Evolutionary conservation across 23 red algal species (phyloP).

Genomic region (Pyropia haitanensis): DNA sequence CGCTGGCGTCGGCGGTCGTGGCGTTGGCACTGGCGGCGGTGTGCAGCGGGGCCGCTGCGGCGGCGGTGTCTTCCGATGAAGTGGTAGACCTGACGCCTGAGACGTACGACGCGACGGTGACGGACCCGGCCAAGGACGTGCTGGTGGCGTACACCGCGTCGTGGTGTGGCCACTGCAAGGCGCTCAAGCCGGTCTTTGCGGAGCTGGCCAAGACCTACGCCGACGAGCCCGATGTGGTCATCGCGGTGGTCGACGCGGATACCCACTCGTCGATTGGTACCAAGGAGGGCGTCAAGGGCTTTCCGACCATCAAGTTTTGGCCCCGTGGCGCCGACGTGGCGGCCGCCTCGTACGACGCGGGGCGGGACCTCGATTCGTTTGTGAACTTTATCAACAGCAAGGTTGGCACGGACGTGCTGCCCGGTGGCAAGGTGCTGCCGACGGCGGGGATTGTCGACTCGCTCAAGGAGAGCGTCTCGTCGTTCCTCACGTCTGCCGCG

Average conservation of each 20-base stretch:
- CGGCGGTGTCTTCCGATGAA: not conserved
- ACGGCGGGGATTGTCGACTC: no score
- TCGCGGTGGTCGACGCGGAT: slow-evolving; percentile 58
- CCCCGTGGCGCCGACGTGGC: no score
- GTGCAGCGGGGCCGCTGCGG: no score
- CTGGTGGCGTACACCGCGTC: slow-evolving; percentile 97
- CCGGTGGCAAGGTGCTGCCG: no score
- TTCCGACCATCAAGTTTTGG: slow-evolving; percentile 90
- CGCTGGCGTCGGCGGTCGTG: no score
- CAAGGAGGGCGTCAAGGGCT: slow-evolving; percentile 62
- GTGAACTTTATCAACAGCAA: no score
- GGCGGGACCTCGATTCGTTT: no score
- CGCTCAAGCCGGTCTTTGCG: slow-evolving; percentile 44
- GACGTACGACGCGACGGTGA: slow-evolving; percentile 53
- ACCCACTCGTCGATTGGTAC: slow-evolving; percentile 48
- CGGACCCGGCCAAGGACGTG: slow-evolving; percentile 33
- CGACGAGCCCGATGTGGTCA: slow-evolving; percentile 59
- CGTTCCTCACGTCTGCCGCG: no score
- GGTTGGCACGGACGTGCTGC: no score
- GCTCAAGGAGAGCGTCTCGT: no score
- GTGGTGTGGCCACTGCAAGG: slow-evolving; percentile 96
- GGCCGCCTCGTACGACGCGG: no score
- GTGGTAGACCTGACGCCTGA: slow-evolving; percentile 50
- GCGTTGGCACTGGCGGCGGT: no score
- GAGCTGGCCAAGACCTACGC: slow-evolving; percentile 61